These are phyloP conservation scores for Actinomortierella wolfii DNA, from an alignment of 371 early-diverging fungal genomes.

Conservation along the genomic window DNA sequence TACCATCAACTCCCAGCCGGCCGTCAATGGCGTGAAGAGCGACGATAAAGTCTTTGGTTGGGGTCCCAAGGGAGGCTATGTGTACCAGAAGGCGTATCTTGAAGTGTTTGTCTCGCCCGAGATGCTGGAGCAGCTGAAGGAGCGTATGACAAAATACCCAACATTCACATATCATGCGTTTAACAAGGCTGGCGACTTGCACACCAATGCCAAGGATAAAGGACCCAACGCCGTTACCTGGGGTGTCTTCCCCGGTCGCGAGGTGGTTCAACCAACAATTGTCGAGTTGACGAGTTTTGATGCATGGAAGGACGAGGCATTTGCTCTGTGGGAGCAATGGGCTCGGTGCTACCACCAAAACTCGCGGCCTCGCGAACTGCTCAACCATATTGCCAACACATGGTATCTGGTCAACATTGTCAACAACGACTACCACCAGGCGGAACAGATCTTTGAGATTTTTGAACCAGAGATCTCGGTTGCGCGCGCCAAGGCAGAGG, in stretches of 20 bases:
- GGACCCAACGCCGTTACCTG: constrained; percentile 95
- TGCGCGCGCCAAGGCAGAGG: background rate
- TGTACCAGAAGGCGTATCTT: constrained; percentile 94
- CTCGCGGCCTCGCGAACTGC: constrained; percentile 56
- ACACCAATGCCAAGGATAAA: constrained; percentile 78
- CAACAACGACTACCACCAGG: constrained; percentile 84
- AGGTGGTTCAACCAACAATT: constrained; percentile 94
- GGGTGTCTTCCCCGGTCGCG: constrained; percentile 97
- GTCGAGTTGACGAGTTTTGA: constrained; percentile 88
- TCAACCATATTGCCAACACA: constrained; percentile 62
- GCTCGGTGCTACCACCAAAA: constrained; percentile 69
- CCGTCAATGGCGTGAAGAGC: constrained; percentile 87
- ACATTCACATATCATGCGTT: constrained; percentile 88
- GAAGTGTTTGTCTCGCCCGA: constrained; percentile 90
- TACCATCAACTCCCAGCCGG: constrained; percentile 95
- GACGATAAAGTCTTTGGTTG: constrained; percentile 84
- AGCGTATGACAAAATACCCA: constrained; percentile 64
- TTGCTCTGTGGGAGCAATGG: constrained; percentile 91
- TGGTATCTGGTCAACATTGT: constrained; percentile 93
- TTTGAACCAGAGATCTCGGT: constrained; percentile 49
- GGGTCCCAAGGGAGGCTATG: constrained; percentile 94
- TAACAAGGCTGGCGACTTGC: constrained; percentile 82
- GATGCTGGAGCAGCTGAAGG: constrained; percentile 67
- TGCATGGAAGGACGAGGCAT: constrained; percentile 94
- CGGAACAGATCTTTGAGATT: constrained; percentile 70